Conservation (phyloP, 306 rosid genomes). For the Sindora glabra region DNA sequence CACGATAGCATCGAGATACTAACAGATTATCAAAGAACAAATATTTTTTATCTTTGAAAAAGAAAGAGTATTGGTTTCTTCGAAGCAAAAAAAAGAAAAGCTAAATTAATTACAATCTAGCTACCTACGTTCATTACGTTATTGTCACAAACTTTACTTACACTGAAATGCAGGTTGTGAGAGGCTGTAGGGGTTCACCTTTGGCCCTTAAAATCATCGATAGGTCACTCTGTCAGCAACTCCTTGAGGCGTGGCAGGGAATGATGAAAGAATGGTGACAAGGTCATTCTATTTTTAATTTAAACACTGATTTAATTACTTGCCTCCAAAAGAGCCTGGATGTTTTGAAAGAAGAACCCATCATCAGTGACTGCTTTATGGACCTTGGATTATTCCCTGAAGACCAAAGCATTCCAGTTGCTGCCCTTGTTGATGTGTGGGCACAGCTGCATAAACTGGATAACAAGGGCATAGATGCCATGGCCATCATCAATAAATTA, state of each 20-base stretch:
- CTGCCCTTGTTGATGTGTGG: conserved; percentile 52
- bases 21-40: no score
- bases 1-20: no score
- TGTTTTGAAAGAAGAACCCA: conserved; percentile 23
- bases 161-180: conserved; percentile 38
- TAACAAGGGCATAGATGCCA: conserved; percentile 22
- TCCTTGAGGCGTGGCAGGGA: conserved; percentile 30
- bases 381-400: conserved; percentile 68
- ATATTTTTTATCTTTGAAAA: no score
- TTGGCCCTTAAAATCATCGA: conserved; percentile 42
- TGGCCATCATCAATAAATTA: conserved; percentile 29
- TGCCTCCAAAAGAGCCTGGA: conserved; percentile 38
- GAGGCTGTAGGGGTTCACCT: conserved; percentile 45
- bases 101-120: no score
- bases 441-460: conserved; percentile 33
- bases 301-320: conserved; percentile 22
- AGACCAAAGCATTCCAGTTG: conserved; percentile 43
- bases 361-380: conserved; percentile 53
- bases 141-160: neutral
- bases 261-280: conserved; percentile 19
- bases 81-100: no score
- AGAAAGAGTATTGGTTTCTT: no score
- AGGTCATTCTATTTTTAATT: conserved; percentile 33
- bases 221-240: conserved; percentile 26
- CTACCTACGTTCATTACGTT: no score